phyloP scores from a whole-genome alignment of 2,329 filamentous ascomycete genomes.

The Thyridium curvatum region DNA sequence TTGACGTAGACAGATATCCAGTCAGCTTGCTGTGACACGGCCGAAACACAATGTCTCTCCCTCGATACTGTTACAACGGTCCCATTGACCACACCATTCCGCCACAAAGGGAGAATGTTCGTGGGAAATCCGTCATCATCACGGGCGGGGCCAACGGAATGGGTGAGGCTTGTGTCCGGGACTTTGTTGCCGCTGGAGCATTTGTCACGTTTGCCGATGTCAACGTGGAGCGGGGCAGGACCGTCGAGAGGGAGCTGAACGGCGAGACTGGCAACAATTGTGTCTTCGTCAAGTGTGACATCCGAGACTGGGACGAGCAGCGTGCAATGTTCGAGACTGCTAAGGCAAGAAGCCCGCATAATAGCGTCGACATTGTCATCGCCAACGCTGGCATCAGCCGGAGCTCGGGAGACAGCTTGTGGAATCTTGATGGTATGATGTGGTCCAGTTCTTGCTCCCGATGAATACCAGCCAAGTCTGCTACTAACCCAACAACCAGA shows the following conservation, averaged over 20 bases:
- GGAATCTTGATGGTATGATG: slow-evolving; percentile 25
- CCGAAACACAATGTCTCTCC: no score
- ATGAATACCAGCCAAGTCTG: no score
- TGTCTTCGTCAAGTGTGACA: slow-evolving; percentile 32
- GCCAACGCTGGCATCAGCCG: slow-evolving; percentile 38
- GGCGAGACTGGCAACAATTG: slow-evolving; percentile 7
- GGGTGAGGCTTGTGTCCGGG: slow-evolving; percentile 26
- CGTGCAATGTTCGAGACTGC: slow-evolving; percentile 32
- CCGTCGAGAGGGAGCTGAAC: slow-evolving; percentile 24
- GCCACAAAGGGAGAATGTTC: no score
- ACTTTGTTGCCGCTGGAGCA: slow-evolving; percentile 27
- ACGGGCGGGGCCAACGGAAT: slow-evolving; percentile 40
- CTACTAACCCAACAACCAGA: no score
- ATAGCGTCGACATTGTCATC: slow-evolving; percentile 37
- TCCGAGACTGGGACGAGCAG: slow-evolving; percentile 35
- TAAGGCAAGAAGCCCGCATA: slow-evolving; percentile 23
- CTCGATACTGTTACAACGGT: no score
- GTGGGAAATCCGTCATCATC: slow-evolving; percentile 38
- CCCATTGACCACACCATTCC: no score
- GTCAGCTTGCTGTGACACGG: no score
- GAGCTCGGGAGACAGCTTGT: slow-evolving; percentile 28
- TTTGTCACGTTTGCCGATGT: slow-evolving; percentile 34
- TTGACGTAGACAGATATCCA: no score
- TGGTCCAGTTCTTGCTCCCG: no score
- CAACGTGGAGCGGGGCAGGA: slow-evolving; percentile 22